phyloP scores from a whole-genome alignment of 2,329 filamentous ascomycete species.

The Diaporthe sp. region DNA sequence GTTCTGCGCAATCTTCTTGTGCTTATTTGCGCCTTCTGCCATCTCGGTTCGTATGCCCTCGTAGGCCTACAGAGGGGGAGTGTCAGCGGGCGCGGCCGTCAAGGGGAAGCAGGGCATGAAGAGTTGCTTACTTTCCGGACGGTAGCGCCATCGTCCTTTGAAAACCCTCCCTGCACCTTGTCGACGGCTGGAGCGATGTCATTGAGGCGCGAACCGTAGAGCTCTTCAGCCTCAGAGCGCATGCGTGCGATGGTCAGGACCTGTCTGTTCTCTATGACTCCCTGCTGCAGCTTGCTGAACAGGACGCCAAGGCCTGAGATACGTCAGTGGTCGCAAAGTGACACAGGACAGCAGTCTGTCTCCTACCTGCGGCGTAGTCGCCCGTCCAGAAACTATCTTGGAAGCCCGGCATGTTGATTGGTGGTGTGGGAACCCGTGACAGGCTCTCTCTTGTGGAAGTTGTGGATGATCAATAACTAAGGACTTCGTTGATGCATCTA shows the following conservation, averaged over 20 bases:
- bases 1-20: constrained; percentile 95
- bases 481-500: constrained; percentile 38
- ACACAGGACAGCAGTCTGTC: not conserved
- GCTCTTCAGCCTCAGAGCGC: constrained; percentile 95
- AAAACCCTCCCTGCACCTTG: constrained; percentile 86
- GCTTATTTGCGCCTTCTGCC: constrained; percentile 89
- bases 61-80: constrained; percentile 75
- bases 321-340: constrained; percentile 42
- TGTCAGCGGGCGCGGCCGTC: not conserved
- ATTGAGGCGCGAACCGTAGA: constrained; percentile 84
- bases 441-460: constrained; percentile 31
- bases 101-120: not conserved
- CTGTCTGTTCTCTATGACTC: constrained; percentile 94
- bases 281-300: constrained; percentile 97
- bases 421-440: constrained; percentile 38
- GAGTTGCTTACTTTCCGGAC: constrained; percentile 82
- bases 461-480: constrained; percentile 41
- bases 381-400: constrained; percentile 97
- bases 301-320: constrained; percentile 84
- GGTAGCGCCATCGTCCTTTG: constrained; percentile 93
- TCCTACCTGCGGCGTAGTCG: constrained; percentile 93
- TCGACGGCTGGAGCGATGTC: constrained; percentile 88
- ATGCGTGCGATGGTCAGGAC: constrained; percentile 91
- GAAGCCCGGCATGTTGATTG: constrained; percentile 83
- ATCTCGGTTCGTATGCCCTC: constrained; percentile 94